phyloP scores from a whole-genome alignment of 495 filamentous ascomycete genomes.

The Alectoria sarmentosa region DNA sequence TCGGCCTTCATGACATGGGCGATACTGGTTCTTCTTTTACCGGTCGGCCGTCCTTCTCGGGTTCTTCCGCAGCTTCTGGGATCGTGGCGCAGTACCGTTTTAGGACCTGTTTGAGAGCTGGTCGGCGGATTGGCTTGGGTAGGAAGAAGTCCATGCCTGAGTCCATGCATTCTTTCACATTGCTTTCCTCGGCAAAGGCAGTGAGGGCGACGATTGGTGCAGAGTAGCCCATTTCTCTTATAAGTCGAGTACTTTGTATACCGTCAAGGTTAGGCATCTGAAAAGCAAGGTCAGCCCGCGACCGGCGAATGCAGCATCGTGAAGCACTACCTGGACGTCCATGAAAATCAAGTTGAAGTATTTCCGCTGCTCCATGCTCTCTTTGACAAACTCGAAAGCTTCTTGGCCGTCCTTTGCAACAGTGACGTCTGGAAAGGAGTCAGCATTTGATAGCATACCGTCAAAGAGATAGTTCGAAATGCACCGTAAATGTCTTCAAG shows the following conservation, averaged over 20 bases:
- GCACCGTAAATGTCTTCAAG: slow-evolving; percentile 58
- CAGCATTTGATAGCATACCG: slow-evolving; percentile 17
- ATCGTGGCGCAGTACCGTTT: slow-evolving; percentile 57
- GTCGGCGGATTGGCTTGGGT: slow-evolving; percentile 76
- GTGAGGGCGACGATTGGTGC: slow-evolving; percentile 88
- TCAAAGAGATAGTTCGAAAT: slow-evolving; percentile 9
- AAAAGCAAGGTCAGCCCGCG: background rate
- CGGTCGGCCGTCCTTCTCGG: slow-evolving; percentile 11
- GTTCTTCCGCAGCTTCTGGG: slow-evolving; percentile 42
- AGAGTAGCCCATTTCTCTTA: slow-evolving; percentile 77
- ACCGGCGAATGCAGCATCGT: background rate
- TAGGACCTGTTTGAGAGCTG: slow-evolving; percentile 77
- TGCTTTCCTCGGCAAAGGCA: slow-evolving; percentile 84
- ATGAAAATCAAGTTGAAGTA: slow-evolving; percentile 86
- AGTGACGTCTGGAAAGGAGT: slow-evolving; percentile 51
- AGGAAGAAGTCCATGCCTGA: slow-evolving; percentile 68
- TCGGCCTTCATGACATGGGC: slow-evolving; percentile 17
- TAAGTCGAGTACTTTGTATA: slow-evolving; percentile 78
- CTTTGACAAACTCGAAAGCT: slow-evolving; percentile 77
- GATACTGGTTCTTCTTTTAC: slow-evolving; percentile 17
- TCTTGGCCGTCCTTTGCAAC: slow-evolving; percentile 85
- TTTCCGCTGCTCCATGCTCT: slow-evolving; percentile 62
- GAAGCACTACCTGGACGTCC: slow-evolving; percentile 55
- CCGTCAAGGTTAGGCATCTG: slow-evolving; percentile 93
- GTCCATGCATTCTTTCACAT: slow-evolving; percentile 76